phyloP scores from a whole-genome alignment of 2,329 filamentous ascomycete genomes.

The Karstenula rhodostoma region DNA sequence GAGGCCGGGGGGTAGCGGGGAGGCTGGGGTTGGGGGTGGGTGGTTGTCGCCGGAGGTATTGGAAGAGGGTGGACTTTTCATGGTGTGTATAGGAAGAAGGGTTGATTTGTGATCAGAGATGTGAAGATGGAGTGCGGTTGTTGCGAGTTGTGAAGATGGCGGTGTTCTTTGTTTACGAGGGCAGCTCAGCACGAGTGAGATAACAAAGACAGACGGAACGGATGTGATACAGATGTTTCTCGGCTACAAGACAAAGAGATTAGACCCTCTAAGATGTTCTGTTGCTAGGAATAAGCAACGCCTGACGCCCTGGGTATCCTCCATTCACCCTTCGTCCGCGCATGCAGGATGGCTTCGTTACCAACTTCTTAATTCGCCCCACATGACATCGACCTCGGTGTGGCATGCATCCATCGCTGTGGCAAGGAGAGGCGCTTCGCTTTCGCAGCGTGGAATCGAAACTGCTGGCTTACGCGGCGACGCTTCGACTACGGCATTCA shows the following conservation, averaged over 20 bases:
- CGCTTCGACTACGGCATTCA: constrained; percentile 29
- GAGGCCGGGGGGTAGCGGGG: not conserved
- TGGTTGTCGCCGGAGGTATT: not conserved
- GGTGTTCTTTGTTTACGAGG: not conserved
- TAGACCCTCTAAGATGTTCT: not conserved
- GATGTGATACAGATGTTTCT: not conserved
- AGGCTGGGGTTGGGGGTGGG: not conserved
- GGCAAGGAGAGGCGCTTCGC: constrained; percentile 37
- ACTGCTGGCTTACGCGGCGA: constrained; percentile 33
- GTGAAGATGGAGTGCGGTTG: not conserved
- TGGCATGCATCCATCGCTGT: constrained; percentile 15
- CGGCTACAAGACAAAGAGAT: not conserved
- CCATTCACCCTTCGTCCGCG: not conserved
- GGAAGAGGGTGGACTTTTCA: not conserved
- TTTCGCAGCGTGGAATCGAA: constrained; percentile 31
- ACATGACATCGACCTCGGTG: constrained; percentile 13
- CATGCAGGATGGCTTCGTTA: not conserved
- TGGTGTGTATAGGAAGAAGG: not conserved
- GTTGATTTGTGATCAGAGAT: too few species aligned
- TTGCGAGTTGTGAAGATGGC: not conserved
- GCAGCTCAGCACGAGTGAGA: not conserved
- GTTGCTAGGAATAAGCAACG: not conserved
- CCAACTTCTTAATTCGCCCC: constrained; percentile 4
- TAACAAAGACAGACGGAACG: not conserved
- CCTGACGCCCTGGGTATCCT: not conserved